These are phyloP conservation scores for Eucalyptus curtisii DNA, from an alignment of 345 rosid species.

Conservation along the genomic window DNA sequence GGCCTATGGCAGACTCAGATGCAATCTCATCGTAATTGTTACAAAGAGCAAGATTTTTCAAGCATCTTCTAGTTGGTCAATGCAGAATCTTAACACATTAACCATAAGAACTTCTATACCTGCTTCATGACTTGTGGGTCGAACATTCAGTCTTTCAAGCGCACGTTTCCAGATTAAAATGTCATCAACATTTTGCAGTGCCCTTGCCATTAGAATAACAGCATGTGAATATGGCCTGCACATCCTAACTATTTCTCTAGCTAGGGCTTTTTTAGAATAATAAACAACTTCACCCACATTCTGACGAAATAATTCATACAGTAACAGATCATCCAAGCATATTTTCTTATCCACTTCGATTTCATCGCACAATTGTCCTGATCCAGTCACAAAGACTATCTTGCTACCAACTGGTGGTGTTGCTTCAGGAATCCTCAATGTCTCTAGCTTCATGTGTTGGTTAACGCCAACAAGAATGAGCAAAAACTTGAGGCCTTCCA, in stretches of 20 bases:
- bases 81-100: background rate
- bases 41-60: background rate
- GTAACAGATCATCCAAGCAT: background rate
- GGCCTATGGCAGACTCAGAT: background rate
- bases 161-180: background rate
- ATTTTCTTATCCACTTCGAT: background rate
- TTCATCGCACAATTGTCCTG: background rate
- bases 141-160: background rate
- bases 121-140: background rate
- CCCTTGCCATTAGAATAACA: background rate
- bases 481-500: background rate
- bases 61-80: background rate
- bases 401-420: background rate
- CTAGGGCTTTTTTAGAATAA: background rate
- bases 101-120: background rate
- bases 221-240: background rate
- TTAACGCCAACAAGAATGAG: background rate
- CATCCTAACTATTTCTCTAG: background rate
- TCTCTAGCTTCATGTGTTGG: background rate
- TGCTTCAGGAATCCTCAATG: background rate
- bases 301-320: background rate
- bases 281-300: background rate
- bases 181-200: background rate
- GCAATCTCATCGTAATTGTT: background rate
- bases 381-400: background rate